Conservation (phyloP, 805 yeast genomes). For the Maudiozyma saulgeensis region DNA sequence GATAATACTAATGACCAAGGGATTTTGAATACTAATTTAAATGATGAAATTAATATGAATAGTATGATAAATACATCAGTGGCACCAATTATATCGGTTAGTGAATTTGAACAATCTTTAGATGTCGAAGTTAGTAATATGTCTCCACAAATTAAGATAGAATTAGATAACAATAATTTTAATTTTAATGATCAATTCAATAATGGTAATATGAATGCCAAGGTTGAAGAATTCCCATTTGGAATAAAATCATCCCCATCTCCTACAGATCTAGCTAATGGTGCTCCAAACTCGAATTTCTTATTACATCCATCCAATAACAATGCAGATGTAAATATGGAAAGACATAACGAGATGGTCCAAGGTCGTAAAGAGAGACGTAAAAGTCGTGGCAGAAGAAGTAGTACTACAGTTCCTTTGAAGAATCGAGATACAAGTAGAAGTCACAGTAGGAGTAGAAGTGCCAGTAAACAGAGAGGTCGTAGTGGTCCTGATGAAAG, state of each 20-base stretch:
- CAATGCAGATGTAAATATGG: constrained; percentile 2
- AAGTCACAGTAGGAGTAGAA: background rate
- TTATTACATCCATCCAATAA: background rate
- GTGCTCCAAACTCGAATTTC: background rate
- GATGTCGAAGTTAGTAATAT: background rate
- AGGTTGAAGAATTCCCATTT: background rate
- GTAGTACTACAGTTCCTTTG: background rate
- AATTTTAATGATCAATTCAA: background rate
- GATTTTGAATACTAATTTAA: background rate
- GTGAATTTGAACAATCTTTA: constrained; percentile 14
- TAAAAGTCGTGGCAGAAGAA: constrained; percentile 6
- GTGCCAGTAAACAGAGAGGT: background rate
- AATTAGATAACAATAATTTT: background rate
- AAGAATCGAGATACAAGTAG: background rate
- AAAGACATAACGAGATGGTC: constrained; percentile 18
- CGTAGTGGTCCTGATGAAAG: constrained; percentile 3
- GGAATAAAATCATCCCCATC: background rate
- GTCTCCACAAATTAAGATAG: background rate
- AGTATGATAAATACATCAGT: background rate
- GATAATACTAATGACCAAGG: background rate
- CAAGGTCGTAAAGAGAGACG: constrained; percentile 21
- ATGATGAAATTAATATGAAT: background rate
- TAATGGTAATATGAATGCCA: background rate
- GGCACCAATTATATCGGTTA: constrained; percentile 21
- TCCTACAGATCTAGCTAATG: background rate